Evolutionary conservation across 225 moss, liverwort and hornwort genomes (phyloP).

Genomic region (Anthoceros angustus): DNA sequence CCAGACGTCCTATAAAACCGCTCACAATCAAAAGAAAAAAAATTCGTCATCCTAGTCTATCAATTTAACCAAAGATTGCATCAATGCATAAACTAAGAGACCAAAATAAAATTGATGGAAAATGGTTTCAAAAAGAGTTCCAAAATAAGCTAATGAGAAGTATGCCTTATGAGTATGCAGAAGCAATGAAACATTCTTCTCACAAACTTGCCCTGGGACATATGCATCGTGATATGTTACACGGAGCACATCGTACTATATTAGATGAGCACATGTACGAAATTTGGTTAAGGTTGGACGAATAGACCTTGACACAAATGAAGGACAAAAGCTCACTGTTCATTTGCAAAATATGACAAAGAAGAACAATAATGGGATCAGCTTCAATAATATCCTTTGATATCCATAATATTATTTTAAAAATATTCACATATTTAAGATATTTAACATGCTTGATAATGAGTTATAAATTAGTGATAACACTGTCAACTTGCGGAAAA

Average conservation of each 20-base stretch:
- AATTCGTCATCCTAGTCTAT: not conserved
- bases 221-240: conserved; percentile 25
- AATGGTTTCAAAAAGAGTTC: conserved; percentile 10
- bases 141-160: conserved; percentile 20
- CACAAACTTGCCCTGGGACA: conserved; percentile 33
- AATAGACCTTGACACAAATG: conserved; percentile 28
- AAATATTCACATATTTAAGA: too few relatives aligned
- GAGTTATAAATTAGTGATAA: too few relatives aligned
- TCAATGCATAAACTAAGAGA: conserved; percentile 7
- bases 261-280: conserved; percentile 27
- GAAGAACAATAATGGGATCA: conserved; percentile 20
- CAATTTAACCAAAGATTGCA: not conserved
- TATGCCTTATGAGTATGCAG: conserved; percentile 28
- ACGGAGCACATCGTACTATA: too few relatives aligned
- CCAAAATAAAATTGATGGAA: not conserved
- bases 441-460: too few relatives aligned
- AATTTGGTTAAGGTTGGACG: conserved; percentile 27
- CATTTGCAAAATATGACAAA: conserved; percentile 12
- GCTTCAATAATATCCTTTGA: conserved; percentile 22
- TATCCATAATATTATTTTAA: too few relatives aligned
- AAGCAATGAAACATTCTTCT: conserved; percentile 32
- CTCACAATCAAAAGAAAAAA: not conserved
- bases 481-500: too few relatives aligned
- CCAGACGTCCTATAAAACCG: not conserved
- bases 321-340: conserved; percentile 24